Evolutionary conservation across 2,329 filamentous ascomycete species (phyloP).

Genomic region (Arachnomyces sp.): DNA sequence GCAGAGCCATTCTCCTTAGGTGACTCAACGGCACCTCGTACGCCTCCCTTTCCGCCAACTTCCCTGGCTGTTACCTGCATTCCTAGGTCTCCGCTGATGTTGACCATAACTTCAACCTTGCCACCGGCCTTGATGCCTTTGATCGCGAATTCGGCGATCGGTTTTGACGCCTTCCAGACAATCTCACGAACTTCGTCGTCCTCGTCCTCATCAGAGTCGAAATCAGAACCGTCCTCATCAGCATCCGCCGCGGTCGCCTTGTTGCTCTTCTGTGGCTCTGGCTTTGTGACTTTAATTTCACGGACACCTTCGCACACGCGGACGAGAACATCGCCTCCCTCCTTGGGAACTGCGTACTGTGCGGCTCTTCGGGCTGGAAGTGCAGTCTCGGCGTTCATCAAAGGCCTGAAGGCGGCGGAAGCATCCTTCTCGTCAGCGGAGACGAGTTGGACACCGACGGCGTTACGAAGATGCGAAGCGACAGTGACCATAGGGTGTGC

Average conservation of each 20-base stretch:
- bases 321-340: slow-evolving; percentile 80
- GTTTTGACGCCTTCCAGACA: slow-evolving; percentile 79
- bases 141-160: slow-evolving; percentile 78
- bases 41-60: slow-evolving; percentile 78
- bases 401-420: slow-evolving; percentile 65
- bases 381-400: slow-evolving; percentile 80
- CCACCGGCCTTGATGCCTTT: slow-evolving; percentile 76
- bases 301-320: slow-evolving; percentile 81
- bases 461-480: slow-evolving; percentile 79
- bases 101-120: slow-evolving; percentile 91
- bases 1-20: slow-evolving; percentile 28
- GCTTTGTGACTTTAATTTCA: slow-evolving; percentile 89
- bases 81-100: slow-evolving; percentile 70
- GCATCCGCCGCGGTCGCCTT: slow-evolving; percentile 52
- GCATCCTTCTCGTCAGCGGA: slow-evolving; percentile 34
- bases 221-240: slow-evolving; percentile 54
- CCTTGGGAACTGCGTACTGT: slow-evolving; percentile 66
- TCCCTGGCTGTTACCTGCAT: slow-evolving; percentile 77
- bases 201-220: slow-evolving; percentile 57
- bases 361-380: slow-evolving; percentile 81
- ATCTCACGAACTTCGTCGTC: slow-evolving; percentile 83
- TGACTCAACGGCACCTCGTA: slow-evolving; percentile 55
- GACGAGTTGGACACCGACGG: slow-evolving; percentile 74
- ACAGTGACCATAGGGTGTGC: slow-evolving; percentile 93
- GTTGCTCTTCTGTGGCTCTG: slow-evolving; percentile 66